Conservation (phyloP, 257 asterid species). For the Petunia axillaris region DNA sequence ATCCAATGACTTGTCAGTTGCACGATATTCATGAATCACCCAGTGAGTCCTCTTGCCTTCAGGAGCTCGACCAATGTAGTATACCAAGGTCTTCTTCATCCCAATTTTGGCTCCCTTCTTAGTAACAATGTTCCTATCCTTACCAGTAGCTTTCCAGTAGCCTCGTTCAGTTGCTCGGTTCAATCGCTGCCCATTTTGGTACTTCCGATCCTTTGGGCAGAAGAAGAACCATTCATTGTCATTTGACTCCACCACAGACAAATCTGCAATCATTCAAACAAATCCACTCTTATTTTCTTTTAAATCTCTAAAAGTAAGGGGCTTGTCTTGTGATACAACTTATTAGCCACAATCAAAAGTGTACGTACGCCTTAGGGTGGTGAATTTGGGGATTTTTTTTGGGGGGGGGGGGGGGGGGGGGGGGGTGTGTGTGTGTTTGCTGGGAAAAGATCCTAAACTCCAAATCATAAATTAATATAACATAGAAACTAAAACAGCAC, state of each 20-base stretch:
- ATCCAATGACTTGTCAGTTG: constrained; percentile 78
- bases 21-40: constrained; percentile 99
- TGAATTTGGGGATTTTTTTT: neutral
- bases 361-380: neutral
- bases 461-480: neutral
- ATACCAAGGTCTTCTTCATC: constrained; percentile 90
- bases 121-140: constrained; percentile 73
- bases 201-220: constrained; percentile 97
- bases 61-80: constrained; percentile 93
- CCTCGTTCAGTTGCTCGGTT: constrained; percentile 90
- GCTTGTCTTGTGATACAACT: neutral
- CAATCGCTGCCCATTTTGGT: constrained; percentile 88
- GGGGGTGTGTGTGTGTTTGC: neutral
- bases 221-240: constrained; percentile 99
- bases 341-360: neutral
- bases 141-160: constrained; percentile 99
- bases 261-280: constrained; percentile 57
- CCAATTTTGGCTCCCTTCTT: constrained; percentile 82
- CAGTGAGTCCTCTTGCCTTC: constrained; percentile 91
- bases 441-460: neutral
- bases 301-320: neutral
- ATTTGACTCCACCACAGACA: constrained; percentile 69
- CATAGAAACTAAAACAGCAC: neutral
- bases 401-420: neutral
- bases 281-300: neutral